A percentile compares a stretch with the other conserved stretches of the same genome.
These are phyloP conservation scores for Penicillium nordicum DNA, from an alignment of 2,329 filamentous ascomycete genomes.

Conservation along the genomic window DNA sequence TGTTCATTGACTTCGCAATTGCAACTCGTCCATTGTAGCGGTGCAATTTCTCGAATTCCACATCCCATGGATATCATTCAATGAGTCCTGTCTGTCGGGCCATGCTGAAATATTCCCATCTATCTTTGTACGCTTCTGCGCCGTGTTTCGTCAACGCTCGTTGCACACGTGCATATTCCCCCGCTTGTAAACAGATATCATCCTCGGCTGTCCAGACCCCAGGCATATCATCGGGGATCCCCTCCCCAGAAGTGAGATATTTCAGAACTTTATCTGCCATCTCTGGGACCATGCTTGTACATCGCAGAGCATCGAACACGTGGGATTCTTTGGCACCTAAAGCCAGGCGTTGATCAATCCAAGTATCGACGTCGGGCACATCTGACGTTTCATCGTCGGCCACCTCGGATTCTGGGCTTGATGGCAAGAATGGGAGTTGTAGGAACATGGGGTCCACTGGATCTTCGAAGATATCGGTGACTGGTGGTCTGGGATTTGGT, in stretches of 20 bases:
- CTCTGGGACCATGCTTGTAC: slow-evolving; percentile 41
- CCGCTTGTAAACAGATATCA: slow-evolving; percentile 37
- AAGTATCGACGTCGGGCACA: slow-evolving; percentile 32
- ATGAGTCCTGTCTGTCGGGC: slow-evolving; percentile 22
- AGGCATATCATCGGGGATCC: slow-evolving; percentile 39
- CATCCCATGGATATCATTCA: slow-evolving; percentile 1
- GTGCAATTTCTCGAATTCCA: neutral
- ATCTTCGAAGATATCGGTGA: neutral
- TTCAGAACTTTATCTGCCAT: slow-evolving; percentile 39
- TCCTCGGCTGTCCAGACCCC: slow-evolving; percentile 50
- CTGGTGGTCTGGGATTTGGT: slow-evolving; percentile 1
- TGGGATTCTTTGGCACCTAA: slow-evolving; percentile 30
- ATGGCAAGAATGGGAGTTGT: slow-evolving; percentile 32
- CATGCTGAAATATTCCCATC: slow-evolving; percentile 39
- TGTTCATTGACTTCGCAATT: neutral
- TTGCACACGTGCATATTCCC: slow-evolving; percentile 33
- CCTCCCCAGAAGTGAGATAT: slow-evolving; percentile 28
- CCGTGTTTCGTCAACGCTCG: slow-evolving; percentile 46
- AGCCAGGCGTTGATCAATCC: slow-evolving; percentile 38
- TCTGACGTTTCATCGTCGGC: slow-evolving; percentile 17
- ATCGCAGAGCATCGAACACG: slow-evolving; percentile 35
- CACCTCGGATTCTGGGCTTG: slow-evolving; percentile 20
- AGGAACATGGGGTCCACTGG: slow-evolving; percentile 23
- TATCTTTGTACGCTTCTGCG: slow-evolving; percentile 28
- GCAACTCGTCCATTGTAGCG: neutral